Base-by-base conservation (phyloP, 768 basidiomycete genomes). In the Suillus alpinus region DNA sequence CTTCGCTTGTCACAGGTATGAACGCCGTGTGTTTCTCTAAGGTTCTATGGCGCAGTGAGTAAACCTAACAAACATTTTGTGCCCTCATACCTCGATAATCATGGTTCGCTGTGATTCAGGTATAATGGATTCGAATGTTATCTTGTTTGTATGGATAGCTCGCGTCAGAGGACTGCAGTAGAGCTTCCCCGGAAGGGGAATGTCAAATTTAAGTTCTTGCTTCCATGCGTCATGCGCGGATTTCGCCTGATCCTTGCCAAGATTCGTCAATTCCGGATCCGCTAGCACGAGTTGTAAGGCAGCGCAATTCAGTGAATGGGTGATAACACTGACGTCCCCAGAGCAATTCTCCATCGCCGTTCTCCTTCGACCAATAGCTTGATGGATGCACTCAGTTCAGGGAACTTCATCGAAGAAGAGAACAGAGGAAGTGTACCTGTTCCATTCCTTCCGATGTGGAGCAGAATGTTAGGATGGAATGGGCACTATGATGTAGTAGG, bases 1-100 rank as follows among this genome's bases (percentile, higher is more conserved):
- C 77, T 76, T 14, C 90, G 82, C 63, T 82, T 80, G 70, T 92
- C 90, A 66, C 88, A 91, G 0, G 89, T 90, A 61, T 91, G 88
- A 1, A 83, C 79, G 0, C 89, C 84, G 61, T 83, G 82, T 62
- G 79, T 79, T 70, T 92, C 91, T 34, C 89, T 83, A 52, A 84
- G 81, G 61, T 87, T 80, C 91, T 92, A 26, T 60, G 16, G 10
- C 41, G 23, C 29, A 13, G 31, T 14, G 10, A 16, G 29, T 13
- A 8, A 36, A 36, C 31, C 44, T 40, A 31, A 10, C 34, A 20
- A 57, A 36, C 37, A 7, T 47, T 6, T 6, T 20, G 31, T 61
- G 26, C 12, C 29, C 37, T 32, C 41, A 52, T 50, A 86, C 89
- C 81, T 91, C 89, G 13, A 87, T 63, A 26, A 91, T 75, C 5